These are phyloP conservation scores for Pachysandra terminalis DNA, from an alignment of 164 flowering plant species.

Conservation along the genomic window DNA sequence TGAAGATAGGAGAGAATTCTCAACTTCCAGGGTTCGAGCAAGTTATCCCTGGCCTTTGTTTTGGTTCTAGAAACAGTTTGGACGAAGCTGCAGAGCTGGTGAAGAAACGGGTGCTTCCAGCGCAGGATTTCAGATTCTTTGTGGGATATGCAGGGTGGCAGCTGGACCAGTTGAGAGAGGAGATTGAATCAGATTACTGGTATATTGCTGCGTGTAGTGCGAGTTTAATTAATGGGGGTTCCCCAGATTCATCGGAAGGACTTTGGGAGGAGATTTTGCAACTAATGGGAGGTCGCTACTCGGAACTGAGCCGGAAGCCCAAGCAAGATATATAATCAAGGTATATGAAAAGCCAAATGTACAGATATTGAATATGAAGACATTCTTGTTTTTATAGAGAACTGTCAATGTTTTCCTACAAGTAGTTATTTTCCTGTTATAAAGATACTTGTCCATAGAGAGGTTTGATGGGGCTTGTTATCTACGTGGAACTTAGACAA, in stretches of 20 bases:
- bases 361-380: too few relatives aligned
- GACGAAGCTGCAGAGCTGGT: conserved; percentile 70
- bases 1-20: conserved; percentile 42
- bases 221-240: conserved; percentile 44
- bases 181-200: conserved; percentile 85
- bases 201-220: conserved; percentile 85
- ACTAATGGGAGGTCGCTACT: too few relatives aligned
- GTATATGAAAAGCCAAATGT: conserved; percentile 35
- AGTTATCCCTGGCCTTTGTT: conserved; percentile 81
- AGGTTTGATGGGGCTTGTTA: too few relatives aligned
- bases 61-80: conserved; percentile 70
- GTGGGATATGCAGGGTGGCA: conserved; percentile 98
- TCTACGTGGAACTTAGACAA: too few relatives aligned
- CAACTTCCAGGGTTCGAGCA: conserved; percentile 61
- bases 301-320: conserved; percentile 90
- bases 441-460: too few relatives aligned
- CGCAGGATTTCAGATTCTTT: conserved; percentile 86
- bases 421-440: too few relatives aligned
- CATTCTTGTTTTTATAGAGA: too few relatives aligned
- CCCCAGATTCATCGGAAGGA: conserved; percentile 41
- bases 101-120: conserved; percentile 61
- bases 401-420: too few relatives aligned
- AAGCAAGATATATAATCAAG: conserved; percentile 49
- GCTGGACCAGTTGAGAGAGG: conserved; percentile 78
- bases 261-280: conserved; percentile 92